A percentile compares a stretch with the other conserved stretches of the same genome.
These are phyloP conservation scores for Tulasnella sp. DNA, from an alignment of 768 basidiomycete genomes.

Conservation along the genomic window DNA sequence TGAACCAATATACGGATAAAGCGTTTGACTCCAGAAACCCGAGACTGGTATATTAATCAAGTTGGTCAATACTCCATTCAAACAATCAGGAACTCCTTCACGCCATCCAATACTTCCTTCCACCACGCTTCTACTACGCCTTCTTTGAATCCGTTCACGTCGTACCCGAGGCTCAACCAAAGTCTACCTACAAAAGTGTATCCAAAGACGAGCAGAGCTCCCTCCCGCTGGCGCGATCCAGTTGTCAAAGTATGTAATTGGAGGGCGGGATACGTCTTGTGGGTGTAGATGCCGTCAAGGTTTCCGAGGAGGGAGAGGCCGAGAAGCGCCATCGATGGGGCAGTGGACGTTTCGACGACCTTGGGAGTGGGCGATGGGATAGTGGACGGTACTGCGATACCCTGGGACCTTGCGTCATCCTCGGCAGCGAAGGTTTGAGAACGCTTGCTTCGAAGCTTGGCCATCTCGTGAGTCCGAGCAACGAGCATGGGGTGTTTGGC, in stretches of 20 bases:
- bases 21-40: no score
- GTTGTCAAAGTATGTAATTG: conserved; percentile 76
- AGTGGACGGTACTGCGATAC: not conserved
- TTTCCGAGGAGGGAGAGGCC: conserved; percentile 86
- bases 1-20: not conserved
- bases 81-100: conserved; percentile 60
- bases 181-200: conserved; percentile 75
- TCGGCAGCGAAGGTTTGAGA: conserved; percentile 72
- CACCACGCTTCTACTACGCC: conserved; percentile 68
- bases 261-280: conserved; percentile 60
- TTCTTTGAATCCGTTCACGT: conserved; percentile 71
- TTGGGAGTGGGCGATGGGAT: conserved; percentile 31
- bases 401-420: conserved; percentile 56
- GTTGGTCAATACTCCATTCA: conserved; percentile 16
- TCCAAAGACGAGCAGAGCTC: conserved; percentile 81
- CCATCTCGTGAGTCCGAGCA: conserved; percentile 67
- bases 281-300: conserved; percentile 79
- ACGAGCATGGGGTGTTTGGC: conserved; percentile 66
- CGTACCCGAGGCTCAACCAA: conserved; percentile 81
- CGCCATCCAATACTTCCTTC: conserved; percentile 57
- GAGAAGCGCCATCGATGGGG: conserved; percentile 66
- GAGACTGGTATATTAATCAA: no score
- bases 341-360: conserved; percentile 40
- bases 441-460: conserved; percentile 60
- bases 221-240: conserved; percentile 76